Percentiles rank a stretch among this genome's conserved stretches.
phyloP scores from a whole-genome alignment of 2,329 filamentous ascomycete genomes.

The Neonectria sp. region DNA sequence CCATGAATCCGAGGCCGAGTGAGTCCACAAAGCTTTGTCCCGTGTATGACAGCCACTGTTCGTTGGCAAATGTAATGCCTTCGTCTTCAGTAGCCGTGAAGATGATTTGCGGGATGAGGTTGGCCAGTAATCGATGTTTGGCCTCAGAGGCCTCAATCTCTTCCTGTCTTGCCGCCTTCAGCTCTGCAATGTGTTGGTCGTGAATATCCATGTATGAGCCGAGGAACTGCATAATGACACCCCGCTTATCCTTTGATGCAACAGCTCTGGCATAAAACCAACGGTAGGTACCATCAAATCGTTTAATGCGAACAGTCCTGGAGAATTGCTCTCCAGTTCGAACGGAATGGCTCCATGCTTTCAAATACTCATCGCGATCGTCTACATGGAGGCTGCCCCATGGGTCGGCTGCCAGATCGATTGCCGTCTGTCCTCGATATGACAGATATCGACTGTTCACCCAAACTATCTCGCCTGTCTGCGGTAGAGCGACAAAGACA shows the following conservation, averaged over 20 bases:
- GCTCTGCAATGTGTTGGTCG: slow-evolving; percentile 93
- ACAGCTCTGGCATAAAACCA: slow-evolving; percentile 97
- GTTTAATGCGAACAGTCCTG: slow-evolving; percentile 86
- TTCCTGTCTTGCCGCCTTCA: slow-evolving; percentile 88
- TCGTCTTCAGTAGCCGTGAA: slow-evolving; percentile 94
- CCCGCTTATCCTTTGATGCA: slow-evolving; percentile 84
- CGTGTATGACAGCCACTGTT: slow-evolving; percentile 95
- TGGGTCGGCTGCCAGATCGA: slow-evolving; percentile 86
- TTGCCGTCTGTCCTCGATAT: slow-evolving; percentile 88
- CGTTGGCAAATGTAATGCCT: slow-evolving; percentile 95
- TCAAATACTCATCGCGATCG: slow-evolving; percentile 85
- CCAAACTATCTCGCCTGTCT: slow-evolving; percentile 92
- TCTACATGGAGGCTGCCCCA: slow-evolving; percentile 93
- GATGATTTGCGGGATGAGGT: slow-evolving; percentile 96
- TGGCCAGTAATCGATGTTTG: slow-evolving; percentile 93
- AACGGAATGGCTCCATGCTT: slow-evolving; percentile 87
- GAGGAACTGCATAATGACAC: slow-evolving; percentile 91
- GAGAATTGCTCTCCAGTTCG: slow-evolving; percentile 93
- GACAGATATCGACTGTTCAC: slow-evolving; percentile 95
- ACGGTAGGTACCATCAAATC: slow-evolving; percentile 91
- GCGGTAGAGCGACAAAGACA: slow-evolving; percentile 91
- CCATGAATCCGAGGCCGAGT: slow-evolving; percentile 89
- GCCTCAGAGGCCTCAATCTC: slow-evolving; percentile 96
- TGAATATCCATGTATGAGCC: slow-evolving; percentile 99
- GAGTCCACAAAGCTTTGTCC: slow-evolving; percentile 87